Evolutionary conservation across 2,329 filamentous ascomycete genomes (phyloP).

Genomic region (Biscogniauxia sp.): DNA sequence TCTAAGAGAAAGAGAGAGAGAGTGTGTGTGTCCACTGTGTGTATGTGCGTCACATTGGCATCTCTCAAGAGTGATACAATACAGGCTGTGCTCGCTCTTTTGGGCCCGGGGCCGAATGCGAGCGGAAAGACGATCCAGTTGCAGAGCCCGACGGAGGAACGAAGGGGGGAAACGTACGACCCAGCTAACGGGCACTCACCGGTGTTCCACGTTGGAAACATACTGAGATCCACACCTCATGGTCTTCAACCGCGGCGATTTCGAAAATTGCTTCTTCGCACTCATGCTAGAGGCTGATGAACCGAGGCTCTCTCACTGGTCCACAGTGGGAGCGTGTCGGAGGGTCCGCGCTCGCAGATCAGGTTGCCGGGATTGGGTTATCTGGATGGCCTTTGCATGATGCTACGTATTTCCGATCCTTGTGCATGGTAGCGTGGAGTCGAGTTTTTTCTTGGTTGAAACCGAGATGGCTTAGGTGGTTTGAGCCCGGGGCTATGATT

Average conservation of each 20-base stretch:
- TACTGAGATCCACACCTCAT: background rate
- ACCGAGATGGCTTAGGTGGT: background rate
- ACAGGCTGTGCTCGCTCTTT: background rate
- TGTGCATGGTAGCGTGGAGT: background rate
- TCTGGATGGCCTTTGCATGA: background rate
- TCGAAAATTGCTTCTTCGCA: background rate
- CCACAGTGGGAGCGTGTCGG: no score
- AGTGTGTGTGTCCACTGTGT: no score
- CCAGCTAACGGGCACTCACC: background rate
- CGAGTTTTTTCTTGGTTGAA: background rate
- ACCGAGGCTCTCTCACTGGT: background rate
- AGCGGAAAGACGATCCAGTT: background rate
- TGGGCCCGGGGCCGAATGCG: background rate
- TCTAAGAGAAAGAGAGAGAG: no score
- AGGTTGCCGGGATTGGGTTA: background rate
- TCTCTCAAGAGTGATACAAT: background rate
- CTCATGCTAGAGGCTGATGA: background rate
- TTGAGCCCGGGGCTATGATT: background rate
- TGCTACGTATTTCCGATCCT: background rate
- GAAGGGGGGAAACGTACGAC: background rate
- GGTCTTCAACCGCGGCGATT: background rate
- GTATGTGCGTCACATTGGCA: background rate
- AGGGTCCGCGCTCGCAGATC: background rate
- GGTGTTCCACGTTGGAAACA: background rate
- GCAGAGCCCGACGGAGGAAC: no score